Evolutionary conservation across 305 asterid genomes (phyloP).

Genomic region (Ruellia speciosa): DNA sequence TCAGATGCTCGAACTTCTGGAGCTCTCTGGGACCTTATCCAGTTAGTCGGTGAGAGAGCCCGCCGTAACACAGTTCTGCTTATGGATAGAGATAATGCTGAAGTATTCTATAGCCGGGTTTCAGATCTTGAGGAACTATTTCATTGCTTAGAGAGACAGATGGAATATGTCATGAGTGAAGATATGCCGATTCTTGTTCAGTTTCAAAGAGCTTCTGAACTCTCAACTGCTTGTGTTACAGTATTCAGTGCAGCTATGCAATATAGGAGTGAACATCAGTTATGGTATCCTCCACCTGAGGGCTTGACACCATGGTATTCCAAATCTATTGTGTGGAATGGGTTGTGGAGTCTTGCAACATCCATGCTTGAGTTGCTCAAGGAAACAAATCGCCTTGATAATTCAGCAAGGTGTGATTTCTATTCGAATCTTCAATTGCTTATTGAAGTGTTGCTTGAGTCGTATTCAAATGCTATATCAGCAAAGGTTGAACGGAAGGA

Average conservation of each 20-base stretch:
- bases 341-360: slow-evolving; percentile 71
- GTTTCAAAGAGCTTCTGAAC: slow-evolving; percentile 71
- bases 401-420: slow-evolving; percentile 44
- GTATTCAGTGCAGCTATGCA: slow-evolving; percentile 55
- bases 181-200: slow-evolving; percentile 53
- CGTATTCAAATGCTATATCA: slow-evolving; percentile 63
- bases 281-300: slow-evolving; percentile 85
- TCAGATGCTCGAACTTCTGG: slow-evolving; percentile 58
- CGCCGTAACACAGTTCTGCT: slow-evolving; percentile 80
- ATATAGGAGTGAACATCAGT: slow-evolving; percentile 60
- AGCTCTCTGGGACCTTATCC: slow-evolving; percentile 94
- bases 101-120: slow-evolving; percentile 88
- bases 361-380: slow-evolving; percentile 66
- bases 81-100: slow-evolving; percentile 98
- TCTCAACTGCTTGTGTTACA: slow-evolving; percentile 69
- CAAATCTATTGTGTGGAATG: slow-evolving; percentile 56
- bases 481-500: slow-evolving; percentile 75
- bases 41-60: slow-evolving; percentile 81
- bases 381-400: slow-evolving; percentile 50
- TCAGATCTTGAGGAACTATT: slow-evolving; percentile 81
- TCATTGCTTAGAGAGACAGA: slow-evolving; percentile 71
- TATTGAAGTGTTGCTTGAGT: slow-evolving; percentile 70
- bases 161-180: slow-evolving; percentile 41
- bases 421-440: slow-evolving; percentile 56
- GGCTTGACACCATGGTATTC: slow-evolving; percentile 88